Evolutionary conservation across 306 rosid genomes (phyloP), one percentile per base, ranked within the genome.

Genomic region (Quercus mongolica): DNA sequence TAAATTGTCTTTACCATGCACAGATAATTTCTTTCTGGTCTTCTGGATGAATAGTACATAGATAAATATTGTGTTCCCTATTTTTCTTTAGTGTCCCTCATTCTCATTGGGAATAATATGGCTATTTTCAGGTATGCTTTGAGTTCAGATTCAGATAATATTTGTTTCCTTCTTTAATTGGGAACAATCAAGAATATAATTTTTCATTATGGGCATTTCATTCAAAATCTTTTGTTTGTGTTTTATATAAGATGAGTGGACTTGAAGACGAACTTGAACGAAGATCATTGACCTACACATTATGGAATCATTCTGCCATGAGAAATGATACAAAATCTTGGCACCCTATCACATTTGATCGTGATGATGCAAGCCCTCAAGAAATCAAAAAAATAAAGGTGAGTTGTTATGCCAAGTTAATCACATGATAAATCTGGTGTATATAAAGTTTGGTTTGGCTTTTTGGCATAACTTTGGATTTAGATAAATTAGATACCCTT

Each of bases 221-320:
- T 49, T 25, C 2, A 17, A 70, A 70, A 44, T 17, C 58, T 51
- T 67, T 49, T 23, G n/a, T 67, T 44, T 77, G 46, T 74, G 51
- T 68, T 18, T 57, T 33, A 49, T 64, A 28, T 41, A 25, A 84
- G 85, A 77, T 81, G 74, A 81, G 62, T 5, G 75, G 80, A n/a
- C 70, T 73, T 30, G 83, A 81, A 7, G 31, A 58, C 0, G 83
- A 84, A 77, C 74, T 81, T 8, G 85, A 84, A 61, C 71, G 38
- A 69, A 58, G 87, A 80, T 26, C 83, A 61, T 49, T 84, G 78
- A 84, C 85, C 13, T 81, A 84, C 76, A 33, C 83, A 11, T 59
- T 8, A 4, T 84, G 87, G 87, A 77, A 80, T 49, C 76, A 78
- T 20, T 67, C 85, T 28, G 56, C 62, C 4, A 63, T 58, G 55